Evolutionary conservation across 2,329 filamentous ascomycete species (phyloP), one percentile per base, ranked within the genome.

Genomic region (Tolypocladium inflatum): DNA sequence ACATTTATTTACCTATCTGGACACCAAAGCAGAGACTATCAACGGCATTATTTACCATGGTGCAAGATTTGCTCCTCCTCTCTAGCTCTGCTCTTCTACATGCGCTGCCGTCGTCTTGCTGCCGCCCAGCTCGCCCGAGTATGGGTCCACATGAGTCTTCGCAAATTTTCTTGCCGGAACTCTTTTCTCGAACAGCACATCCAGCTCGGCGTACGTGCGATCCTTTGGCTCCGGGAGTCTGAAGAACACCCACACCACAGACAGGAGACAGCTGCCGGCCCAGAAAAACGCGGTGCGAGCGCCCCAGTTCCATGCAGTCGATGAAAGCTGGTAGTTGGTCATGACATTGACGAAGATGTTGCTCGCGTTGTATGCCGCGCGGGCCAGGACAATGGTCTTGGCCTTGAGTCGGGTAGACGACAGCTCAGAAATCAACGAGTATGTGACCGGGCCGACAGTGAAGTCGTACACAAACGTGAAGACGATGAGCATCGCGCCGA

Each of bases 381-480:
- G 73, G 1, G 79, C 77, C 54, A 84, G 69, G 3, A 81, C 79
- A 15, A 83, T 78, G 1, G 80, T 81, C 70, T 83, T 82, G 37
- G 76, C 74, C 60, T 80, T 78, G 42, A 84, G 75, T 10, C 81
- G 74, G 0, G 78, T 78, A 0, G 80, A 81, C 0, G 80, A 80
- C 4, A 79, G 73, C 62, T 84, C 81, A 0, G 80, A 76, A 13
- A 82, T 64, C 35, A 83, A 69, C 1, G 75, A 74, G 66, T 82
- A 84, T 5, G 77, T 77, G 9, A 82, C 75, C 0, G 81, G 80
- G 0, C 81, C 82, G 15, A 83, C 74, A 1, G 79, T 79, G 57
- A 79, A 74, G 68, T 80, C 79, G 67, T 83, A 84, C 2, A 78
- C 70, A 56, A 82, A 78, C 0, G 78, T 80, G 62, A 78, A 82